These are phyloP conservation scores for Penicillium pulvis DNA, from an alignment of 495 filamentous ascomycete genomes.

Conservation along the genomic window DNA sequence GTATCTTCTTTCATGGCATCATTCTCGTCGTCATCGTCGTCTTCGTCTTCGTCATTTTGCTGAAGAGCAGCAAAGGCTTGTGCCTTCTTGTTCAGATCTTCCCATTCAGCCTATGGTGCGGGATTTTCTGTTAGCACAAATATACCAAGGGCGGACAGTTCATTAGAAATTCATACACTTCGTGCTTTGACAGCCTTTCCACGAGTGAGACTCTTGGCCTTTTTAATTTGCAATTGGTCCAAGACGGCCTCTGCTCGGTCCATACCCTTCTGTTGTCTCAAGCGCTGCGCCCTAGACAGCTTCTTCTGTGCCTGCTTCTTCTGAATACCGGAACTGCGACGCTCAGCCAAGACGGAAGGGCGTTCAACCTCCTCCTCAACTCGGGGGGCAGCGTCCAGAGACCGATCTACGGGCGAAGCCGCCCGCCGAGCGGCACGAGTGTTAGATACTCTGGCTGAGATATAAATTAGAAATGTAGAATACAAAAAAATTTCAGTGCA, in stretches of 20 bases:
- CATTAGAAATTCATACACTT: constrained; percentile 34
- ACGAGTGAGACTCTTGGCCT: constrained; percentile 63
- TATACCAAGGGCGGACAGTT: constrained; percentile 3
- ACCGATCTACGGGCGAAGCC: constrained; percentile 75
- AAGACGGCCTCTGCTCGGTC: constrained; percentile 71
- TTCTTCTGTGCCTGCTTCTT: constrained; percentile 67
- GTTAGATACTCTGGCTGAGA: constrained; percentile 53
- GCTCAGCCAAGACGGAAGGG: constrained; percentile 60
- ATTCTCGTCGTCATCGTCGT: constrained; percentile 30
- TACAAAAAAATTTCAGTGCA: constrained; percentile 6
- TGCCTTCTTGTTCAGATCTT: constrained; percentile 43
- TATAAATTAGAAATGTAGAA: constrained; percentile 22
- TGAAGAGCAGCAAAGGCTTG: constrained; percentile 34
- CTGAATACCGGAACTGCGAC: constrained; percentile 61
- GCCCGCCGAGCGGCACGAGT: constrained; percentile 75
- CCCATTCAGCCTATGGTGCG: constrained; percentile 41
- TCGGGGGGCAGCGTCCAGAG: constrained; percentile 61
- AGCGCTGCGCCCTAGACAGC: constrained; percentile 63
- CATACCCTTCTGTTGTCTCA: constrained; percentile 69
- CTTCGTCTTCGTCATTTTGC: constrained; percentile 28
- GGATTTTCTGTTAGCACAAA: constrained; percentile 21
- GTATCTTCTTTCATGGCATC: constrained; percentile 38
- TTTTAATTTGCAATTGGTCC: constrained; percentile 70
- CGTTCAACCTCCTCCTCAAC: constrained; percentile 53
- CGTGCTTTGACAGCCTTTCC: constrained; percentile 57